These are phyloP conservation scores for Rutstroemia sp. DNA, from an alignment of 2,329 filamentous ascomycete genomes.

Conservation along the genomic window DNA sequence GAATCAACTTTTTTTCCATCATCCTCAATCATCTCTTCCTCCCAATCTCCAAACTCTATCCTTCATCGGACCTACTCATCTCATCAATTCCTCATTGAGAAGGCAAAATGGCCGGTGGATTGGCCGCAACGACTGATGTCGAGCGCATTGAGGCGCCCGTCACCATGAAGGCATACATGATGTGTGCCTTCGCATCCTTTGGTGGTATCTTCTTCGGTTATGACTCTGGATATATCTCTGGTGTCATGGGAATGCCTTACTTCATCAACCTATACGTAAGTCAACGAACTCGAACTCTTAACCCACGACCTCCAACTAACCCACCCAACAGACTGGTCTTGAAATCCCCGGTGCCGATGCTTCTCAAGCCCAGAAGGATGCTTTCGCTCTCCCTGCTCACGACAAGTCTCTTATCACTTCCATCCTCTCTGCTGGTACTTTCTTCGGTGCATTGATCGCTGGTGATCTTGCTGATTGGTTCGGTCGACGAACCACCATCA, in stretches of 20 bases:
- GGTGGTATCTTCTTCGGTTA: conserved; percentile 56
- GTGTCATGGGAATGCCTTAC: conserved; percentile 42
- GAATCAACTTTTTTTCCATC: background rate
- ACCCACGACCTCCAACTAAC: background rate
- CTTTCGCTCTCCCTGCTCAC: conserved; percentile 35
- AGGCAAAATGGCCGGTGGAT: conserved; percentile 3
- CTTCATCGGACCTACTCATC: background rate
- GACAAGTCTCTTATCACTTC: conserved; percentile 54
- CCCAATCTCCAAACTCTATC: background rate
- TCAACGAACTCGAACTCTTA: conserved; percentile 8
- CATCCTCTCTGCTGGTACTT: conserved; percentile 71
- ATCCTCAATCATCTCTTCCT: background rate
- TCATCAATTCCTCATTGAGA: background rate
- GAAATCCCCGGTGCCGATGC: conserved; percentile 16
- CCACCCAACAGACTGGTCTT: conserved; percentile 11
- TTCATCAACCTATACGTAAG: conserved; percentile 22
- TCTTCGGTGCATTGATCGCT: conserved; percentile 71
- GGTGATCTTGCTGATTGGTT: conserved; percentile 70
- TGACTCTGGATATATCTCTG: conserved; percentile 70
- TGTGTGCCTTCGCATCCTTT: conserved; percentile 64
- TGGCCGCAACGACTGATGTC: conserved; percentile 50
- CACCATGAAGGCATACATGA: conserved; percentile 60
- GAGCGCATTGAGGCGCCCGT: conserved; percentile 59
- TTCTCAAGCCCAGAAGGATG: conserved; percentile 7
- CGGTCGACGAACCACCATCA: conserved; percentile 66